Evolutionary conservation across 2,329 filamentous ascomycete genomes (phyloP), one percentile per base, ranked within the genome.

Genomic region (Penicillium sp.): DNA sequence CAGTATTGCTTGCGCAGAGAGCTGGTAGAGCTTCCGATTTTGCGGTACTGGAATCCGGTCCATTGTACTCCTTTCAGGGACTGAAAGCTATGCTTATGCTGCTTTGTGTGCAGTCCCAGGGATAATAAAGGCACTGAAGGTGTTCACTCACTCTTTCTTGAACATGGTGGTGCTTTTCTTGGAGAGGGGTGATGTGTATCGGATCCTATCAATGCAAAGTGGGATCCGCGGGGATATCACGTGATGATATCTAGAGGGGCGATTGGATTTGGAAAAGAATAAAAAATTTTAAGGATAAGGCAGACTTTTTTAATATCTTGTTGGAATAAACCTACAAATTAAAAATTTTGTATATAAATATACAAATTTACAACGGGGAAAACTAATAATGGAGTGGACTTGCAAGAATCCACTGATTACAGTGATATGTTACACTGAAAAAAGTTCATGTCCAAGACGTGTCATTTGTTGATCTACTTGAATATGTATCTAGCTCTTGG

Each of bases 111-210:
- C 11, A 23, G 18, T 27, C 8, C 9, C 20, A 7, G 8, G 7
- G 18, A 35, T 33, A 9, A 12, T 11, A 8, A 53, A n/a, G 27
- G 11, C 12, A 4, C 22, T 29, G n/a, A n/a, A 26, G 23, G 27
- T 9, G 4, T 40, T 14, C 7, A 77, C 83, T 71, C 76, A 94
- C 91, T 95, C 90, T 82, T 94, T 96, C 73, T 96, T 96, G 74
- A 96, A 96, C 91, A 96, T 96, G 60, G 46, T 71, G 66, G 23
- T 57, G 49, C 18, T 43, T 54, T 62, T 61, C 53, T 70, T 85
- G 49, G 37, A 53, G 46, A 40, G 29, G 23, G 35, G 48, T 53
- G 18, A 29, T 49, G 41, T 46, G 47, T 59, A 47, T 43, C 33
- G 49, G 40, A 40, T 20, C 37, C 22, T 44, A 44, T 52, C 41